Conservation (phyloP, 2,329 filamentous ascomycete species). For the Pseudohalonectria lignicola region DNA sequence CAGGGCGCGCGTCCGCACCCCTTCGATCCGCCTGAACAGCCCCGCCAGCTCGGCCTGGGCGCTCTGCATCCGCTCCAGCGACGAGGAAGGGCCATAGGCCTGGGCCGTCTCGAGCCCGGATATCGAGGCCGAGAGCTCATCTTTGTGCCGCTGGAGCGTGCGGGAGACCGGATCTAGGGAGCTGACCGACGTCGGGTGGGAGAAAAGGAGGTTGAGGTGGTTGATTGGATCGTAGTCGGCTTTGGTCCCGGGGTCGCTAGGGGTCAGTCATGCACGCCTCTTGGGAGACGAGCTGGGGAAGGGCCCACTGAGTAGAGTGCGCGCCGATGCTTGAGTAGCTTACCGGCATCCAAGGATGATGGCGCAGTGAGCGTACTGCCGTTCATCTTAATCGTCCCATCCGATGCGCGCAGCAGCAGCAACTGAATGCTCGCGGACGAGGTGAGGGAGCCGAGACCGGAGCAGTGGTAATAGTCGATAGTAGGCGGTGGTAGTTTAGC, state of each 20-base stretch:
- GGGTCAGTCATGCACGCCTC: too few relatives aligned
- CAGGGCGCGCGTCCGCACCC: slow-evolving; percentile 76
- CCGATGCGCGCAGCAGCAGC: too few relatives aligned
- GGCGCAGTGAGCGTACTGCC: slow-evolving; percentile 5
- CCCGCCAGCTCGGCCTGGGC: slow-evolving; percentile 82
- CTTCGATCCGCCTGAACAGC: slow-evolving; percentile 91
- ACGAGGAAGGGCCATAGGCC: slow-evolving; percentile 75
- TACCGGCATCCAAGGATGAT: slow-evolving; percentile 11
- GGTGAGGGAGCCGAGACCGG: too few relatives aligned
- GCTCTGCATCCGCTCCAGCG: slow-evolving; percentile 80
- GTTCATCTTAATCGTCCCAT: slow-evolving; percentile 9
- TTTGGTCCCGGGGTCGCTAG: too few relatives aligned
- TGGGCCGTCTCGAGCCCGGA: slow-evolving; percentile 62
- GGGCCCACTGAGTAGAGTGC: too few relatives aligned
- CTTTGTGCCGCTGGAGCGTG: slow-evolving; percentile 62
- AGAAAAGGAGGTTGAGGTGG: slow-evolving; percentile 89
- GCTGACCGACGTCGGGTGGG: slow-evolving; percentile 73
- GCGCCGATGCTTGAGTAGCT: too few relatives aligned
- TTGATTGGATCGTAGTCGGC: slow-evolving; percentile 56
- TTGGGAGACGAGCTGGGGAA: too few relatives aligned
- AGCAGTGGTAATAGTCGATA: too few relatives aligned
- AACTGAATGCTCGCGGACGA: too few relatives aligned
- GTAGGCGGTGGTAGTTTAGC: too few relatives aligned
- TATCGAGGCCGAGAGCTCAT: slow-evolving; percentile 76
- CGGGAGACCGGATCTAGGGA: slow-evolving; percentile 66